phyloP scores from a whole-genome alignment of 352 stramenopile genomes.

The Globisporangium spiculum region DNA sequence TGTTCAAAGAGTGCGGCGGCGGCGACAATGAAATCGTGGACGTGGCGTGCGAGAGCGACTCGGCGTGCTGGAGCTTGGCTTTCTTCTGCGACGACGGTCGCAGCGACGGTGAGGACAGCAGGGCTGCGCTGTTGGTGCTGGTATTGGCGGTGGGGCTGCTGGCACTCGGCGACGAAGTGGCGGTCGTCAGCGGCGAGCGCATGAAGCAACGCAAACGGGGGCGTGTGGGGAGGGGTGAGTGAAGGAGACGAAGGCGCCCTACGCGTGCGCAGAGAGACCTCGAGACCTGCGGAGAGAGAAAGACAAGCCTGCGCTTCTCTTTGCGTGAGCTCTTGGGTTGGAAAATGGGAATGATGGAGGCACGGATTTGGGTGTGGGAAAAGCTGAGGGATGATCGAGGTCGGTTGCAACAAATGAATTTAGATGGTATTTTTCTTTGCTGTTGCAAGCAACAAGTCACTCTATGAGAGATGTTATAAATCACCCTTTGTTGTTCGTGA shows the following conservation, averaged over 20 bases:
- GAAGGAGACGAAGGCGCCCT: background rate
- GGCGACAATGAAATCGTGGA: constrained; percentile 23
- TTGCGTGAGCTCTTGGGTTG: background rate
- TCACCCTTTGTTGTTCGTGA: background rate
- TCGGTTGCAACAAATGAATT: background rate
- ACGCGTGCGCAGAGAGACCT: constrained; percentile 1
- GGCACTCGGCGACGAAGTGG: constrained; percentile 2
- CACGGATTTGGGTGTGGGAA: background rate
- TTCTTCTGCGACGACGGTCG: constrained; percentile 39
- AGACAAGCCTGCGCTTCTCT: background rate
- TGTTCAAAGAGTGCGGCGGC: constrained; percentile 14
- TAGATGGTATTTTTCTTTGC: background rate
- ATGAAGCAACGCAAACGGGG: constrained; percentile 11
- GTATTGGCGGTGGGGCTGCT: constrained; percentile 7
- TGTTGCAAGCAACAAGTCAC: background rate
- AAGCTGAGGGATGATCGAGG: background rate
- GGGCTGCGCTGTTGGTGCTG: constrained; percentile 14
- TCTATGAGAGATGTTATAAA: background rate
- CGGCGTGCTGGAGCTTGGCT: constrained; percentile 30
- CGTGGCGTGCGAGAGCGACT: constrained; percentile 19
- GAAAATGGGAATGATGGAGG: background rate
- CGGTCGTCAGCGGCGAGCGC: constrained; percentile 9
- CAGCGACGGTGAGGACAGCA: constrained; percentile 20
- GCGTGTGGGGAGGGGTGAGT: background rate
- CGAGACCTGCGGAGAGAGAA: background rate